phyloP scores from a whole-genome alignment of 805 yeast species.

The Candida qinlingensis region DNA sequence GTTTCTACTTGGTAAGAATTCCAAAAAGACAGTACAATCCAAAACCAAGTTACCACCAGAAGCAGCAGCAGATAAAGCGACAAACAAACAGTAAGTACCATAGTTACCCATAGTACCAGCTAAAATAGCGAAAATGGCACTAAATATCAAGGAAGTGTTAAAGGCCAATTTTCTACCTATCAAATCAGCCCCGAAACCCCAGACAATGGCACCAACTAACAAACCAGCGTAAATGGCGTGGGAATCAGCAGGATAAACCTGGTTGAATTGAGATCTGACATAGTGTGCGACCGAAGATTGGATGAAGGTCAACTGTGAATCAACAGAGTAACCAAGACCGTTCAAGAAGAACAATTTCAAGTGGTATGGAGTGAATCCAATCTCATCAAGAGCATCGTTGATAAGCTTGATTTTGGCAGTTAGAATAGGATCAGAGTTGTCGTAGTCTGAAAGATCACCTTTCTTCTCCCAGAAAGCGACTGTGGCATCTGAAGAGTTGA shows the following conservation, averaged over 20 bases:
- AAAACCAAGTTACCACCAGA: slow-evolving; percentile 50
- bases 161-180: slow-evolving; percentile 47
- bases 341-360: slow-evolving; percentile 39
- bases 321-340: slow-evolving; percentile 48
- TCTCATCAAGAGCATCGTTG: slow-evolving; percentile 52
- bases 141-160: slow-evolving; percentile 38
- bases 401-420: slow-evolving; percentile 35
- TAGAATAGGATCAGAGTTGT: slow-evolving; percentile 24
- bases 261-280: slow-evolving; percentile 41
- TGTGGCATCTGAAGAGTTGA: neutral
- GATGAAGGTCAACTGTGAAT: slow-evolving; percentile 42
- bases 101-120: slow-evolving; percentile 43
- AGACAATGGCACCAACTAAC: slow-evolving; percentile 41
- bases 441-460: slow-evolving; percentile 15
- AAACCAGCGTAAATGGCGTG: slow-evolving; percentile 44
- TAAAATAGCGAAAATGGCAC: slow-evolving; percentile 41
- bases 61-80: slow-evolving; percentile 38
- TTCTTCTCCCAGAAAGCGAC: slow-evolving; percentile 9
- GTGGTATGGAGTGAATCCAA: slow-evolving; percentile 54
- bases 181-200: slow-evolving; percentile 49
- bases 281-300: slow-evolving; percentile 40
- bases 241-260: slow-evolving; percentile 36
- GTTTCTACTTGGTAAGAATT: slow-evolving; percentile 41
- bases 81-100: slow-evolving; percentile 43
- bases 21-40: slow-evolving; percentile 45